Evolutionary conservation across 768 basidiomycete species (phyloP).

Genomic region (Pulveroboletus ravenelii): DNA sequence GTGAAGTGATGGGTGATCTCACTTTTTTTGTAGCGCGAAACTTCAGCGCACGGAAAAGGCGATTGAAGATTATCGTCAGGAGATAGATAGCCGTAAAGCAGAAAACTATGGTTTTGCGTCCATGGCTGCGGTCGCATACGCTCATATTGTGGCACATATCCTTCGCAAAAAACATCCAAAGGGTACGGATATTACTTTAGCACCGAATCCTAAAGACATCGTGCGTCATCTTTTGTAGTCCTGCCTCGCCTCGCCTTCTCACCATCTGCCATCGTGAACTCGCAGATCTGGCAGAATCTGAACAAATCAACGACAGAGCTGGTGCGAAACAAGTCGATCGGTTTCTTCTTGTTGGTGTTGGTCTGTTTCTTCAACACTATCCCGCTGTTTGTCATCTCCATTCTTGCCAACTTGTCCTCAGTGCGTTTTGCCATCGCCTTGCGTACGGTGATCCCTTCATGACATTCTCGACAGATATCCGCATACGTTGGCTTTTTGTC

Average conservation of each 20-base stretch:
- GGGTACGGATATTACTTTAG: conserved; percentile 65
- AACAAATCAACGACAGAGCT: conserved; percentile 65
- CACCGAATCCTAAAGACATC: conserved; percentile 88
- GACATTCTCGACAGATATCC: conserved; percentile 27
- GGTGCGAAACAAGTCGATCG: conserved; percentile 60
- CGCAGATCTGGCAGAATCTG: conserved; percentile 88
- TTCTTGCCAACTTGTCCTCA: conserved; percentile 84
- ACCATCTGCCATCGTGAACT: not conserved
- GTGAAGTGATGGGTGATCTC: not conserved
- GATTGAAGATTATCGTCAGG: conserved; percentile 66
- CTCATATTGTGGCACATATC: conserved; percentile 77
- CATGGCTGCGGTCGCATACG: conserved; percentile 83
- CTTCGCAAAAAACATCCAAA: conserved; percentile 66
- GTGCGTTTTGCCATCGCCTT: conserved; percentile 38
- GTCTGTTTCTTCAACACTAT: conserved; percentile 95
- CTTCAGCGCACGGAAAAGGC: conserved; percentile 63
- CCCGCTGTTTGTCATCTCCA: conserved; percentile 84
- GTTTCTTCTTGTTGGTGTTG: conserved; percentile 70
- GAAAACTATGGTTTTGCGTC: conserved; percentile 93
- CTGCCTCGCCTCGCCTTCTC: not conserved
- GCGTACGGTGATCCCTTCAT: not conserved
- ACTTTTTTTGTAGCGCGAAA: conserved; percentile 33
- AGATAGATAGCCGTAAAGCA: conserved; percentile 69
- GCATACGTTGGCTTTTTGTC: conserved; percentile 71
- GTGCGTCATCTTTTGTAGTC: conserved; percentile 37